phyloP scores from a whole-genome alignment of 129 eudicot species.

The Dittrichia graveolens region DNA sequence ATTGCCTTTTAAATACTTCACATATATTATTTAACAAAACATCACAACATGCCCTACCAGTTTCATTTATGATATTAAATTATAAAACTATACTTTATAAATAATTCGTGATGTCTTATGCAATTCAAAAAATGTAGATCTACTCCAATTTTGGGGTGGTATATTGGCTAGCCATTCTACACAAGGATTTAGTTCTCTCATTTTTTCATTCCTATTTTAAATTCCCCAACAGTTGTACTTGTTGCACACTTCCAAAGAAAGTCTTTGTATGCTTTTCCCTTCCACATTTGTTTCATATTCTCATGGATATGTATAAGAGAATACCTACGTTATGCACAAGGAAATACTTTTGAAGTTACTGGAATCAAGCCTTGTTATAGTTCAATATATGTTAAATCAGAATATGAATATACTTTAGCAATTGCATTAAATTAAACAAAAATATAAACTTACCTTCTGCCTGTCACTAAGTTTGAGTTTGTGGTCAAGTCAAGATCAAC shows the following conservation, averaged over 20 bases:
- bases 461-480: not conserved
- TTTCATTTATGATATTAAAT: not conserved
- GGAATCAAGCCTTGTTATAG: not conserved
- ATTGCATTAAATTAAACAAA: too few species aligned
- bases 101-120: too few species aligned
- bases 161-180: not conserved
- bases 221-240: too few species aligned
- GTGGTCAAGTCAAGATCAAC: not conserved
- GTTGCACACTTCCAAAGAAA: not conserved
- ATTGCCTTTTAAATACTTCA: not conserved
- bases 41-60: not conserved
- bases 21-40: not conserved
- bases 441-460: too few species aligned
- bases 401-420: too few species aligned
- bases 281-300: not conserved
- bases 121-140: not conserved
- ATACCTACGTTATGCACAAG: not conserved
- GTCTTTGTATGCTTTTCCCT: not conserved
- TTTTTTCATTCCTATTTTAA: not conserved
- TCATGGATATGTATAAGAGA: not conserved
- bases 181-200: not conserved
- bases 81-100: too few species aligned
- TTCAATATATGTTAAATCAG: too few species aligned
- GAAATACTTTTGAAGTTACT: not conserved
- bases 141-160: not conserved